Base-by-base conservation (phyloP, 352 stramenopile species). In the Phytopythium boreale region DNA sequence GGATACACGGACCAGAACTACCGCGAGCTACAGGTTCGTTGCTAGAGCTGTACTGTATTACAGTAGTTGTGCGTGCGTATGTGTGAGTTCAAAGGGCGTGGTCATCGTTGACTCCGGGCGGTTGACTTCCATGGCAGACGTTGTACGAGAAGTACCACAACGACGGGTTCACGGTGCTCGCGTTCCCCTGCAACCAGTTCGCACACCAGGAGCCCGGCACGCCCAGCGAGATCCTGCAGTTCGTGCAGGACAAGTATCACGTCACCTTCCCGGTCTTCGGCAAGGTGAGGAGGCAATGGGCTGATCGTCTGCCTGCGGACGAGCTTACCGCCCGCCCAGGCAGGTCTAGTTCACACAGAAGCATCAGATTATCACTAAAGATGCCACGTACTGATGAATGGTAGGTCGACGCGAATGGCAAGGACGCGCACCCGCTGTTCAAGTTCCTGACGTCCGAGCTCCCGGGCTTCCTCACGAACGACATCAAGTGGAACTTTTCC, bases 151-250 rank as follows among this genome's bases (percentile, higher is more conserved):
- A 89, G 66, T 90, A 95, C 64, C 76, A 89, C 51, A 56, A 74
- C 29, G 58, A 77, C 47, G 87, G 87, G 1, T 79, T 98, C 44
- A 84, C 86, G 70, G 93, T 98, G 67, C 71, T 98, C 39, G 92
- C 80, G 22, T 98, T 99, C 77, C 96, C 96, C 9, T 98, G 96
- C 85, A 98, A 99, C 76, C 96, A 99, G 71, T 99, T 99, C 74
- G 94, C 92, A 20, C 61, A 75, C 12, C 92, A 98, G 72, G 93
- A 99, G 72, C 83, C 89, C 8, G 76, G 84, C 34, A 79, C 70
- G 1, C 56, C 87, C 11, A 65, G 74, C 9, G 74, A 93, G 41
- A 96, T 97, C 67, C 61, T 92, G 61, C 68, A 83, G 41, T 97
- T 96, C 63, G 79, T 83, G 0, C 64, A 88, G 61, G 76, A 89